These are phyloP conservation scores for Pneumocystis carinii DNA, from an alignment of 1,139 yeast species.

Conservation along the genomic window DNA sequence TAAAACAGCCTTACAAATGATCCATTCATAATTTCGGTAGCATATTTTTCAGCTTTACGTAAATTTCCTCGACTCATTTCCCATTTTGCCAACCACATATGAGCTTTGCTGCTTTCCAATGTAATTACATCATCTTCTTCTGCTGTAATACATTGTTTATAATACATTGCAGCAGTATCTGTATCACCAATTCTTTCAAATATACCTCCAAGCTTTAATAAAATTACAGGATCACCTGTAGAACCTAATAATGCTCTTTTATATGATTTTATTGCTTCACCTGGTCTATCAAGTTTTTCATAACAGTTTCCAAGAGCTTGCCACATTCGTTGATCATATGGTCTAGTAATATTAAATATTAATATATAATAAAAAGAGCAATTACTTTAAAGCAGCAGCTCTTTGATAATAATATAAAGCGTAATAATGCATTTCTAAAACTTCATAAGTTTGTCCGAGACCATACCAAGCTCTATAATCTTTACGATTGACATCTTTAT, in stretches of 20 bases:
- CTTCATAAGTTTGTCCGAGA: conserved; percentile 94
- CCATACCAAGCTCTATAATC: conserved; percentile 99
- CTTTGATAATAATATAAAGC: conserved; percentile 84
- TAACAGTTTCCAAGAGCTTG: conserved; percentile 85
- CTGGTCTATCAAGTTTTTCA: conserved; percentile 56
- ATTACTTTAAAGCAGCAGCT: conserved; percentile 62
- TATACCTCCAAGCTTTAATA: conserved; percentile 54
- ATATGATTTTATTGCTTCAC: conserved; percentile 47
- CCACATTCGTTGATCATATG: conserved; percentile 92
- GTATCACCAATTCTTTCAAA: conserved; percentile 43
- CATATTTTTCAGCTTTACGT: conserved; percentile 58
- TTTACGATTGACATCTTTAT: conserved; percentile 53
- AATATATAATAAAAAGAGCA: not conserved
- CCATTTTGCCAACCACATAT: conserved; percentile 71
- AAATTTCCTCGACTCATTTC: conserved; percentile 45
- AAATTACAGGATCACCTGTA: conserved; percentile 33
- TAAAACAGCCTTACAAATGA: conserved; percentile 29
- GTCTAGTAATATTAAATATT: conserved; percentile 23
- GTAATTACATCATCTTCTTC: conserved; percentile 52
- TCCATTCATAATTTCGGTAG: conserved; percentile 60
- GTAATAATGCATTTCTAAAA: conserved; percentile 84
- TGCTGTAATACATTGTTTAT: conserved; percentile 47
- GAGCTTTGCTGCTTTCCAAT: conserved; percentile 68
- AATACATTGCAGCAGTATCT: conserved; percentile 35
- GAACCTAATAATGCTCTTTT: conserved; percentile 30